These are phyloP conservation scores for Nicotiana sylvestris DNA, from an alignment of 257 asterid species.

Conservation along the genomic window DNA sequence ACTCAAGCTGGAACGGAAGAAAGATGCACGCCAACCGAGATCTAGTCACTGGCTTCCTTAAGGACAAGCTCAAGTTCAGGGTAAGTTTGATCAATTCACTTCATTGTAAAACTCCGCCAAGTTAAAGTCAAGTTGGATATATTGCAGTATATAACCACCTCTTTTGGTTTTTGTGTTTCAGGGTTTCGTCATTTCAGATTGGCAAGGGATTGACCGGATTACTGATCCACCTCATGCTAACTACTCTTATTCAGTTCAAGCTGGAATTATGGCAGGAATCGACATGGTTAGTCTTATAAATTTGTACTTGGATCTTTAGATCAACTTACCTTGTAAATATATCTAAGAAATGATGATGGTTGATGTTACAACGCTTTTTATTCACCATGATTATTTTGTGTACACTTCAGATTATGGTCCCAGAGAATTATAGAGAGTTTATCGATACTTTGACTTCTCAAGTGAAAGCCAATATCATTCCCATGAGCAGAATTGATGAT, in stretches of 20 bases:
- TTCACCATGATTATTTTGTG: neutral
- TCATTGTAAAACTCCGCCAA: neutral
- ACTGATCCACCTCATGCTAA: constrained; percentile 69
- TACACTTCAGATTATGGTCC: constrained; percentile 49
- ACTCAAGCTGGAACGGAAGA: constrained; percentile 62
- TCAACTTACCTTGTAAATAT: neutral
- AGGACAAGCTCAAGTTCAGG: constrained; percentile 59
- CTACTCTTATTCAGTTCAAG: constrained; percentile 77
- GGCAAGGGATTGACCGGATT: constrained; percentile 78
- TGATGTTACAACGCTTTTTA: neutral
- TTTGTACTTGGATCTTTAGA: neutral
- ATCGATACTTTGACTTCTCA: constrained; percentile 29
- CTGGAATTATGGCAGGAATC: constrained; percentile 73
- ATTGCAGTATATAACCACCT: neutral
- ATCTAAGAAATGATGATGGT: no score
- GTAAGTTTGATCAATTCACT: constrained; percentile 21
- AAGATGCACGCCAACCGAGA: constrained; percentile 53
- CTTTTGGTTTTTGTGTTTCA: constrained; percentile 23
- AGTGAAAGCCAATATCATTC: constrained; percentile 46
- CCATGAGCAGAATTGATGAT: constrained; percentile 63
- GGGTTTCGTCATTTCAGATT: constrained; percentile 90
- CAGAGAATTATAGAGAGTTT: constrained; percentile 45
- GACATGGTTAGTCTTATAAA: constrained; percentile 61
- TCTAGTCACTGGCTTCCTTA: constrained; percentile 51
- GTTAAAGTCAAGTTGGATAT: neutral